Conservation (phyloP, 2,329 filamentous ascomycete species). For the Tolypocladium amazonense region DNA sequence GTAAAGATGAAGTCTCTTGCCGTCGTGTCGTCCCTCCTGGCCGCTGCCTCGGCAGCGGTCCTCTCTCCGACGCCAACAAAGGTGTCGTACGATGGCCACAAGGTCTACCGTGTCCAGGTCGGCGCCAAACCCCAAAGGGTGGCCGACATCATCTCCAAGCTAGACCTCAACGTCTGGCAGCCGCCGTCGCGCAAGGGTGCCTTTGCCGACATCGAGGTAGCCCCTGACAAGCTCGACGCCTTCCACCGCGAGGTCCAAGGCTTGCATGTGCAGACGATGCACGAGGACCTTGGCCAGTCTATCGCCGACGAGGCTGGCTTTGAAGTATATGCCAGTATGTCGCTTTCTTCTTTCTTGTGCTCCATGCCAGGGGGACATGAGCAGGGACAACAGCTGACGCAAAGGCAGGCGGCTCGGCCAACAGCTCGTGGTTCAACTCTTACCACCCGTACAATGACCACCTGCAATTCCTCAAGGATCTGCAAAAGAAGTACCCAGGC, state of each 20-base stretch:
- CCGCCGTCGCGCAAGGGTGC: conserved; percentile 18
- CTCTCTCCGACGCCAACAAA: conserved; percentile 1
- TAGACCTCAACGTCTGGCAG: conserved; percentile 27
- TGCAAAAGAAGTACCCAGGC: conserved; percentile 29
- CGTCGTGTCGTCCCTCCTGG: conserved; percentile 7
- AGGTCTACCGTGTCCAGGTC: conserved; percentile 31
- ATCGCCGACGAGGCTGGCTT: conserved; percentile 24
- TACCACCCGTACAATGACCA: conserved; percentile 45
- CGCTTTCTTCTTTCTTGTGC: neutral
- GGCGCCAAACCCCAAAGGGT: conserved; percentile 19
- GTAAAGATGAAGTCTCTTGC: conserved; percentile 8
- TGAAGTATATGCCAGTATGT: conserved; percentile 17
- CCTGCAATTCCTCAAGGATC: conserved; percentile 32
- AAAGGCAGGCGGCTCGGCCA: conserved; percentile 10
- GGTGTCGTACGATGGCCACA: conserved; percentile 31
- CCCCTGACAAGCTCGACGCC: conserved; percentile 19
- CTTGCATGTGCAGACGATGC: conserved; percentile 22
- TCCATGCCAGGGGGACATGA: neutral
- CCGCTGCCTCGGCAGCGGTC: conserved; percentile 6
- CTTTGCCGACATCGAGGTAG: conserved; percentile 29
- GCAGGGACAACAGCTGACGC: neutral
- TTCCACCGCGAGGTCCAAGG: conserved; percentile 21
- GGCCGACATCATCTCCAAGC: conserved; percentile 20
- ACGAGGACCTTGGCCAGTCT: conserved; percentile 26
- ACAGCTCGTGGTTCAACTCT: conserved; percentile 36